These are phyloP conservation scores for Cymbidium sinense DNA, from an alignment of 106 monocot species.

Conservation along the genomic window DNA sequence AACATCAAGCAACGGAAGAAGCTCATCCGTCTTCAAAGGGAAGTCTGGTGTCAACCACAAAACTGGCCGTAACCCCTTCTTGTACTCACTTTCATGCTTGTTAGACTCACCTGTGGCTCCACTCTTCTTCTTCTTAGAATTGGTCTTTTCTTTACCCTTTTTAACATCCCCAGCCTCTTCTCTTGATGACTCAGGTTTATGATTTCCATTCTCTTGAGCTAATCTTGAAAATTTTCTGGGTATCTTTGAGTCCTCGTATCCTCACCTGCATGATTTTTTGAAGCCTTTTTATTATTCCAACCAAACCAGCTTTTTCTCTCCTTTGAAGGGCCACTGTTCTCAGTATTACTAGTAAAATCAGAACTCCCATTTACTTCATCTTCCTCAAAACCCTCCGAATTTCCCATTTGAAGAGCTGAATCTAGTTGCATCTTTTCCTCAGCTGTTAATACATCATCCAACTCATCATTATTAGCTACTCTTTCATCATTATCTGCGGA, in stretches of 20 bases:
- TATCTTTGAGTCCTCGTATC: constrained; percentile 33
- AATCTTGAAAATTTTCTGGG: constrained; percentile 27
- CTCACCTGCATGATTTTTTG: constrained; percentile 29
- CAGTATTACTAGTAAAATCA: constrained; percentile 18
- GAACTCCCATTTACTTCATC: constrained; percentile 31
- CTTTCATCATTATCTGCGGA: constrained; percentile 52
- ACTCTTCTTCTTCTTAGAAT: constrained; percentile 75
- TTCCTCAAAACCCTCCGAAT: constrained; percentile 44
- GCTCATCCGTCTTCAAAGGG: constrained; percentile 76
- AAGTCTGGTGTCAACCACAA: constrained; percentile 96
- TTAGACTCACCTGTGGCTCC: constrained; percentile 43
- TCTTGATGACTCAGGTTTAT: constrained; percentile 27
- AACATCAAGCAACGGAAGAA: constrained; percentile 88
- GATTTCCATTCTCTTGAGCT: constrained; percentile 27
- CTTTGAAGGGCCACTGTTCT: constrained; percentile 36
- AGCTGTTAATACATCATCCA: constrained; percentile 78
- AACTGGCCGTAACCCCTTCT: constrained; percentile 82
- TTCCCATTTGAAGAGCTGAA: constrained; percentile 61
- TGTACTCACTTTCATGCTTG: constrained; percentile 84
- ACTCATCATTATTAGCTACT: constrained; percentile 35
- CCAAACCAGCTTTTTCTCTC: constrained; percentile 86
- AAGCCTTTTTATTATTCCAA: constrained; percentile 46
- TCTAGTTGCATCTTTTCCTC: constrained; percentile 88
- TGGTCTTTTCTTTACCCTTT: constrained; percentile 58
- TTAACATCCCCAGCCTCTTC: constrained; percentile 34